Base-by-base conservation (phyloP, 2,329 filamentous ascomycete genomes). In the Pseudonectria foliicola region DNA sequence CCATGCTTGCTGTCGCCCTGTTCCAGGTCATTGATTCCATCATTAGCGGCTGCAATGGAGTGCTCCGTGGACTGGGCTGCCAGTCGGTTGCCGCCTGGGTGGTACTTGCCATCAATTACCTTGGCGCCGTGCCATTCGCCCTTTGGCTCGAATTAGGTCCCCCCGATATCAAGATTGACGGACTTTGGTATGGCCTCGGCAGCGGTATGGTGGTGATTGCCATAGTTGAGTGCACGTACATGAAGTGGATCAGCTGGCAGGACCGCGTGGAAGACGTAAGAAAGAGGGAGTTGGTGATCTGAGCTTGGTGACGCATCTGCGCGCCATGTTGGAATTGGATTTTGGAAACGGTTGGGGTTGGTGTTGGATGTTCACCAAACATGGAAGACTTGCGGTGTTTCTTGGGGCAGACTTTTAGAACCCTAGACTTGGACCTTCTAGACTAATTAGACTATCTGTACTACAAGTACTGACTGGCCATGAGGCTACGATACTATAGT, bases 41-140 rank as follows among this genome's bases (percentile, higher is more conserved):
- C 5, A 27, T 39, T 3, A 41, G 39, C 13, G 42, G 56, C 25
- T 57, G 56, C 25, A 63, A 63, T 35, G 61, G 62, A 12, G 44
- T 63, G 39, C 50, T 65, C 13, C 56, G 62, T 6, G 62, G 62
- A 11, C 53, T 65, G 4, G 62, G 60, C 1, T 52, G 54, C n/a
- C 62, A 64, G 35, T 53, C 50, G 8, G 39, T 62, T 3, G 61
- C 59, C 6, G 62, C 58, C 3, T 61, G 52, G 42, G 49, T 62
- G 4, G 59, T 61, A 1, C 55, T 61, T 3, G 40, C 38, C 2
- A 51, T 62, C 15, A 62, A 64, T 34, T 65, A 64, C 39, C 38
- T 57, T n/a, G 56, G 40, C 10, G 59, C 61, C 1, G 58, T 65
- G 6, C 62, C 62, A 0, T 24, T 62, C 16, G 58, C 62, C 2